Evolutionary conservation across 2,329 filamentous ascomycete genomes (phyloP), one percentile per base, ranked within the genome.

Genomic region (Huntiella decipiens): DNA sequence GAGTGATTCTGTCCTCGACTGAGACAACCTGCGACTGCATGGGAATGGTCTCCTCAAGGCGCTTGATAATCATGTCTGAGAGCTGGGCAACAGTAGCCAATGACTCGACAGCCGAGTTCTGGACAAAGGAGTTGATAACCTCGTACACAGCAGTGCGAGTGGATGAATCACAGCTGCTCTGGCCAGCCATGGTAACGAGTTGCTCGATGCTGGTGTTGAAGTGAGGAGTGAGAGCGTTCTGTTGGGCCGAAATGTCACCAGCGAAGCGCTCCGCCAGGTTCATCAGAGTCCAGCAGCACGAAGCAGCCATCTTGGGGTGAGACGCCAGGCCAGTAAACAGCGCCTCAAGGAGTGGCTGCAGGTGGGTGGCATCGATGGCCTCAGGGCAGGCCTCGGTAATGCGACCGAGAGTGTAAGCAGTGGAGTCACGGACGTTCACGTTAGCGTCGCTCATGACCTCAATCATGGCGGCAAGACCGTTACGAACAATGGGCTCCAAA

Each of bases 251-350:
- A 47, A 79, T 72, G 46, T 95, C 87, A 48, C 86, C 85, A 28
- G 86, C 83, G 60, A 96, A 98, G 51, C 87, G 81, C 60, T 98
- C 91, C 8, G 91, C 88, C 58, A 98, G 67, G 65, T 96, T 98
- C 84, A 98, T 96, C 54, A 98, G 67, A 31, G 91, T 87, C 91
- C 92, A 95, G 67, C 91, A 98, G 76, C 91, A 96, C 28, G 91
- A 98, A 46, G 85, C 79, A 31, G 88, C 91, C 79, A 98, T 98
- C 74, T 93, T 95, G 50, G 86, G 81, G 60, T 82, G 91, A 65
- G 82, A 88, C 50, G 84, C 77, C 50, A 98, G 72, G 43, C 88
- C 91, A 54, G 79, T 77, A 67, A 98, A 98, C 7, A 98, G 74
- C 36, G 87, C 82, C 47, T 77, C 75, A 57, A 98, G 88, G 51